A percentile compares a stretch with the other conserved stretches of the same genome.
phyloP scores from a whole-genome alignment of 2,329 filamentous ascomycete species.

The Metarhizium anisopliae region DNA sequence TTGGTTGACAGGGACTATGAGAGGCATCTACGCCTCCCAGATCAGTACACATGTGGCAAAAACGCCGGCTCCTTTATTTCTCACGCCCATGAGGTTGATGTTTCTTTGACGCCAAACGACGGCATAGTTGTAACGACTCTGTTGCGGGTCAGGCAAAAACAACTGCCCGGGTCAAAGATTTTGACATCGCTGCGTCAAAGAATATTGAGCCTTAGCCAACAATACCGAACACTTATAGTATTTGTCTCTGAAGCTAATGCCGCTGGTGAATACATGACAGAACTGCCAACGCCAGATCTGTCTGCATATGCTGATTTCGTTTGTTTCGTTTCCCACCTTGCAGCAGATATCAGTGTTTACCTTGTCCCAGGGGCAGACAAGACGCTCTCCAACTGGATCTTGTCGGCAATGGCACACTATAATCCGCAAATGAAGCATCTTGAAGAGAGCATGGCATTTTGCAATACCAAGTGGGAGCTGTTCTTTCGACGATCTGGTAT shows the following conservation, averaged over 20 bases:
- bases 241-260: conserved; percentile 50
- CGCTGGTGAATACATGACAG: conserved; percentile 30
- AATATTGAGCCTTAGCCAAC: conserved; percentile 40
- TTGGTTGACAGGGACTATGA: conserved; percentile 53
- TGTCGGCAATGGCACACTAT: conserved; percentile 41
- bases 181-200: conserved; percentile 43
- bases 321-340: conserved; percentile 35
- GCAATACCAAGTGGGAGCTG: conserved; percentile 31
- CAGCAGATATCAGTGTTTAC: conserved; percentile 28
- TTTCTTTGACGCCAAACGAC: conserved; percentile 59
- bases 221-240: conserved; percentile 61
- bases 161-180: conserved; percentile 44
- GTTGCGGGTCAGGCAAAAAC: conserved; percentile 62
- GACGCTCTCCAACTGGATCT: conserved; percentile 45
- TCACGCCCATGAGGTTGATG: conserved; percentile 55
- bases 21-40: conserved; percentile 12
- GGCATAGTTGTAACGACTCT: conserved; percentile 65
- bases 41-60: conserved; percentile 11
- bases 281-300: conserved; percentile 31
- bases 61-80: conserved; percentile 3
- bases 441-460: conserved; percentile 25
- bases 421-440: conserved; percentile 16
- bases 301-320: conserved; percentile 40
- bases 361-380: conserved; percentile 42
- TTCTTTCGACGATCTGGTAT: conserved; percentile 26